Conservation (phyloP, 1,284 basidiomycete genomes). For the Tremellales sp. region DNA sequence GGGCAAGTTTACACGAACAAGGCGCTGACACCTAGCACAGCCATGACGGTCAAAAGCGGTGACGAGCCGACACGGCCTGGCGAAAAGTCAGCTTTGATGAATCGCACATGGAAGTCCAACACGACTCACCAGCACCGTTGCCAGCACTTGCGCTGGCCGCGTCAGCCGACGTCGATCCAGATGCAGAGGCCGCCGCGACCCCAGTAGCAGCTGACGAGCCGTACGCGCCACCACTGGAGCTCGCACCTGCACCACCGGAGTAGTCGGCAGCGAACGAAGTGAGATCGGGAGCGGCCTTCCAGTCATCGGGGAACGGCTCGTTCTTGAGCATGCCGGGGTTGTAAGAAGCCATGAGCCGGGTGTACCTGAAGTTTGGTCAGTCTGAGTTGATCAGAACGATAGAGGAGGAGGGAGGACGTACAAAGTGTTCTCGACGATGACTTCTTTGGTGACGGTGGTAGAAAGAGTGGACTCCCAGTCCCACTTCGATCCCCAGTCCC, state of each 20-base stretch:
- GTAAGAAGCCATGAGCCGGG: slow-evolving; percentile 23
- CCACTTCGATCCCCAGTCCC: slow-evolving; percentile 24
- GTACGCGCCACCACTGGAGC: background rate
- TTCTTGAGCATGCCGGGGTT: slow-evolving; percentile 18
- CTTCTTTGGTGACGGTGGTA: slow-evolving; percentile 12
- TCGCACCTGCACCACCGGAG: slow-evolving; percentile 1
- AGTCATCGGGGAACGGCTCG: slow-evolving; percentile 10
- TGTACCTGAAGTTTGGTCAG: slow-evolving; percentile 11
- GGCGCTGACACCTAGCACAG: no score
- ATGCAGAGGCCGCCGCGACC: background rate
- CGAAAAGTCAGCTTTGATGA: no score
- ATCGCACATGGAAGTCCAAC: no score
- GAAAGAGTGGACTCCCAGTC: slow-evolving; percentile 17
- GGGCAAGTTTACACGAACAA: no score
- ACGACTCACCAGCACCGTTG: slow-evolving; percentile 13
- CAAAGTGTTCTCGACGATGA: slow-evolving; percentile 25
- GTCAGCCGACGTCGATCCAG: background rate
- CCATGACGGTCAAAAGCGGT: no score
- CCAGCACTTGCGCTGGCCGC: slow-evolving; percentile 7
- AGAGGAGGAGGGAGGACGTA: slow-evolving; percentile 6
- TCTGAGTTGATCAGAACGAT: background rate
- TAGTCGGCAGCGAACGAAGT: slow-evolving; percentile 21
- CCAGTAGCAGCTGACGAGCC: slow-evolving; percentile 2
- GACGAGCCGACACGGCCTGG: no score
- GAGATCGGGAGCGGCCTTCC: slow-evolving; percentile 19